These are phyloP conservation scores for Termitomyces sp. DNA, from an alignment of 768 basidiomycete genomes.

Conservation along the genomic window DNA sequence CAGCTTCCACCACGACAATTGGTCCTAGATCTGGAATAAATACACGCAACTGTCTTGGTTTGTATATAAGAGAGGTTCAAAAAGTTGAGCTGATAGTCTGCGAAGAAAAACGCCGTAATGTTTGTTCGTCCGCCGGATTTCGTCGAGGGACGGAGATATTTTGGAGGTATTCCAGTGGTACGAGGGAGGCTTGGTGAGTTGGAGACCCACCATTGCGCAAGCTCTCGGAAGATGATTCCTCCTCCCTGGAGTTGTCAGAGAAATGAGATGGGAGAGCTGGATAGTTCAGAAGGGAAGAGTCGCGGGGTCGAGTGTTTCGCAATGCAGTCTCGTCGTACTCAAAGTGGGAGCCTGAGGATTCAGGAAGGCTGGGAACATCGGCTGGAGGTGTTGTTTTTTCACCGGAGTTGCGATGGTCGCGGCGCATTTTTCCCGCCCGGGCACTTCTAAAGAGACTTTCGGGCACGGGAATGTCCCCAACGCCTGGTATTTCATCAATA, in stretches of 20 bases:
- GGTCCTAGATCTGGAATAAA: not conserved
- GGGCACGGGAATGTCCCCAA: slow-evolving; percentile 67
- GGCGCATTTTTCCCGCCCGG: slow-evolving; percentile 60
- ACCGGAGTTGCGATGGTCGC: slow-evolving; percentile 45
- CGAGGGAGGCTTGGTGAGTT: slow-evolving; percentile 37
- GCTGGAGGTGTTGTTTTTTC: slow-evolving; percentile 29
- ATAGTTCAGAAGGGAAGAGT: slow-evolving; percentile 22
- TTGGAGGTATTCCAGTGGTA: slow-evolving; percentile 65
- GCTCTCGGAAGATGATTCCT: slow-evolving; percentile 39
- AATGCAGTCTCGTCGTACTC: slow-evolving; percentile 19
- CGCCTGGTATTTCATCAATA: slow-evolving; percentile 65
- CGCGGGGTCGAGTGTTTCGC: slow-evolving; percentile 23
- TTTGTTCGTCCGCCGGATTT: slow-evolving; percentile 63
- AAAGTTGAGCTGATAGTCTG: slow-evolving; percentile 16
- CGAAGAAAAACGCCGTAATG: slow-evolving; percentile 55
- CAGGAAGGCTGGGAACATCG: slow-evolving; percentile 25
- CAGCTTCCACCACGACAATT: not conserved
- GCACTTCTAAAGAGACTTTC: slow-evolving; percentile 81
- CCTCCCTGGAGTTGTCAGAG: slow-evolving; percentile 33
- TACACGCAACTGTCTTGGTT: not conserved
- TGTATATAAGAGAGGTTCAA: not conserved
- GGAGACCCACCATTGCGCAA: slow-evolving; percentile 25
- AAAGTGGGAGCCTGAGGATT: slow-evolving; percentile 21
- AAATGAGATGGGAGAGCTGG: slow-evolving; percentile 25
- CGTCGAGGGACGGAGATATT: slow-evolving; percentile 52